phyloP scores from a whole-genome alignment of 176 grass and related monocot species.

The Cenchrus purpureus region DNA sequence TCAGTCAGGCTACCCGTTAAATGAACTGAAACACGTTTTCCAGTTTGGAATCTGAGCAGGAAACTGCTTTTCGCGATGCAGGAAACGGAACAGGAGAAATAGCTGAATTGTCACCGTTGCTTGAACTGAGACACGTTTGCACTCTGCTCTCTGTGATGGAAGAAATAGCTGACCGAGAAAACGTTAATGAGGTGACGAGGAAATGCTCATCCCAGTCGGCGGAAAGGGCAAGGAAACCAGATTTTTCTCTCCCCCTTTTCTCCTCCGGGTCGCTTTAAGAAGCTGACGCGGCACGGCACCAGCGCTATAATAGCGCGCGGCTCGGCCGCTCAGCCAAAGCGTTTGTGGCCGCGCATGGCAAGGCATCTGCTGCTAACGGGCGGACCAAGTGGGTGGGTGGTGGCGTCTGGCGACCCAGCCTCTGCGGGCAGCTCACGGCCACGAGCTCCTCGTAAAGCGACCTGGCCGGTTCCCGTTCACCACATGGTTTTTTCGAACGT shows the following conservation, averaged over 20 bases:
- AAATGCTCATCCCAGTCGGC: not conserved
- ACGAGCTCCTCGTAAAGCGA: constrained; percentile 25
- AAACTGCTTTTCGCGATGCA: not conserved
- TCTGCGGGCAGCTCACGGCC: constrained; percentile 20
- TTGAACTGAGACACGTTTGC: no score
- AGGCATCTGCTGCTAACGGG: not conserved
- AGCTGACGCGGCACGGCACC: not conserved
- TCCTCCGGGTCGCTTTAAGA: not conserved
- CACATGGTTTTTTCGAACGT: not conserved
- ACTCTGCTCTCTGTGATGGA: no score
- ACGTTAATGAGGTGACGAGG: not conserved
- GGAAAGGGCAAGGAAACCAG: not conserved
- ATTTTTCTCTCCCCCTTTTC: not conserved
- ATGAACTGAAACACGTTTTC: not conserved
- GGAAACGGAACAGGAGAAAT: not conserved
- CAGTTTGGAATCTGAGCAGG: not conserved
- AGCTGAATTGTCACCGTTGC: not conserved
- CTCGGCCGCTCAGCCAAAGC: not conserved
- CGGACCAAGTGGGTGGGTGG: no score
- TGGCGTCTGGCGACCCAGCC: constrained; percentile 22
- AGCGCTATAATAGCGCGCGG: not conserved
- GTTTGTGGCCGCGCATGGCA: constrained; percentile 27
- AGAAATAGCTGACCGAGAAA: not conserved
- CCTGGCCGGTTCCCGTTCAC: constrained; percentile 16
- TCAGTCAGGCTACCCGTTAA: not conserved